phyloP scores from a whole-genome alignment of 371 early-diverging fungal genomes.

The Mucor lusitanicus region DNA sequence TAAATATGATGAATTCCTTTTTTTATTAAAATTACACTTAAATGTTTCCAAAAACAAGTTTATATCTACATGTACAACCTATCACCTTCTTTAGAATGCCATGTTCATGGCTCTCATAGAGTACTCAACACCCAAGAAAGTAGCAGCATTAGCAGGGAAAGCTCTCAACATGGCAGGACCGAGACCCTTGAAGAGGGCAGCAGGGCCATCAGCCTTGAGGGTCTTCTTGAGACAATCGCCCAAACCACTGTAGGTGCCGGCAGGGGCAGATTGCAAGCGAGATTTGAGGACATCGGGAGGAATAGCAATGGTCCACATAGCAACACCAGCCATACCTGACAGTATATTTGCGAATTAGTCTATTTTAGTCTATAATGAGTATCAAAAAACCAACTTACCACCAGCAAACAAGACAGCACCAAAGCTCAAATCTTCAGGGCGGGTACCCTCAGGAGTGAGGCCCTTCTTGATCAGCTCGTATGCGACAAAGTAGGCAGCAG shows the following conservation, averaged over 20 bases:
- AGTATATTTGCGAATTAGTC: neutral
- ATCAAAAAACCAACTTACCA: slow-evolving; percentile 56
- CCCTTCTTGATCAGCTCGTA: slow-evolving; percentile 88
- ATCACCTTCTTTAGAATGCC: slow-evolving; percentile 32
- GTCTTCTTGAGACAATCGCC: slow-evolving; percentile 80
- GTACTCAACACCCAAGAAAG: slow-evolving; percentile 56
- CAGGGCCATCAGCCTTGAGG: slow-evolving; percentile 85
- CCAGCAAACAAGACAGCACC: slow-evolving; percentile 92
- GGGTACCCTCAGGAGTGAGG: slow-evolving; percentile 74
- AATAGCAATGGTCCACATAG: slow-evolving; percentile 85
- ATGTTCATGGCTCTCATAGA: slow-evolving; percentile 49
- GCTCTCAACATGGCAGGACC: slow-evolving; percentile 80
- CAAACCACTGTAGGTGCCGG: slow-evolving; percentile 89
- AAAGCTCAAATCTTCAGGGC: slow-evolving; percentile 72
- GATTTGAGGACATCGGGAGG: slow-evolving; percentile 98
- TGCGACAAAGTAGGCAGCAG: slow-evolving; percentile 95
- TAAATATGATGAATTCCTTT: neutral
- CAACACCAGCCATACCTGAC: slow-evolving; percentile 75
- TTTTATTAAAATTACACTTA: slow-evolving; percentile 10
- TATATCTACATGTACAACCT: slow-evolving; percentile 10
- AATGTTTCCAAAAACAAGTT: slow-evolving; percentile 4
- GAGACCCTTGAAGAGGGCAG: slow-evolving; percentile 94
- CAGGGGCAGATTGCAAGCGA: slow-evolving; percentile 93
- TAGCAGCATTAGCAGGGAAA: slow-evolving; percentile 76
- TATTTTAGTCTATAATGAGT: neutral